Conservation (phyloP, 2,329 filamentous ascomycete species). For the Coniochaeta sp. region DNA sequence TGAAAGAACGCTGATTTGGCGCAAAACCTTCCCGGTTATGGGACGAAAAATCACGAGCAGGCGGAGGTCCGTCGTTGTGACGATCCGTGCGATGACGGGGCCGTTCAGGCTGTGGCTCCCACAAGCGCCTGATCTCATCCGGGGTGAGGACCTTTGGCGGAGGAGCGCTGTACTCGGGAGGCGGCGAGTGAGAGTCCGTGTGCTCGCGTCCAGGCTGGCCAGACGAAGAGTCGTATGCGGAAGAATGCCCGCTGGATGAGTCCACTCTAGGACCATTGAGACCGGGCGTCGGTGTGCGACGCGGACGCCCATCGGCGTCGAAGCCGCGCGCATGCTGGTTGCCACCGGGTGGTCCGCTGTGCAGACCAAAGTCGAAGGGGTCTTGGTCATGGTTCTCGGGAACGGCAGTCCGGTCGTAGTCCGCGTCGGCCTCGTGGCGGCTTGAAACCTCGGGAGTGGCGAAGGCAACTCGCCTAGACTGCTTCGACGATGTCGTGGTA, state of each 20-base stretch:
- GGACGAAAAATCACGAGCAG: not conserved
- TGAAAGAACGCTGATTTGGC: not conserved
- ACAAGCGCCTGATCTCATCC: not conserved
- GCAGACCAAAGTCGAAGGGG: not conserved
- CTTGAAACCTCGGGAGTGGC: not conserved
- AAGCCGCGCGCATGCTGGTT: not conserved
- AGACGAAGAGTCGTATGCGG: not conserved
- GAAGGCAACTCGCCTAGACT: not conserved
- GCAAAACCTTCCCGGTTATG: not conserved
- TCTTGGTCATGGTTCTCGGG: conserved; percentile 1
- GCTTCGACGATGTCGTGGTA: not conserved
- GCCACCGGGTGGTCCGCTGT: not conserved
- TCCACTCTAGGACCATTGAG: not conserved
- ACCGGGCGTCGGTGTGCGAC: not conserved
- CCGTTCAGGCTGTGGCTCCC: not conserved
- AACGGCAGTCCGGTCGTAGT: not conserved
- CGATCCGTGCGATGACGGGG: not conserved
- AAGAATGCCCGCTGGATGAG: not conserved
- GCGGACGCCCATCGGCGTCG: not conserved
- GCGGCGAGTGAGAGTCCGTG: not conserved
- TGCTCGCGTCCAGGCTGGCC: not conserved
- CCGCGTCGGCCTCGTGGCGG: not conserved
- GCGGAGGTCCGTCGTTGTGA: not conserved
- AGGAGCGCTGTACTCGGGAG: not conserved
- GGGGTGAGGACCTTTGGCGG: not conserved